Evolutionary conservation across 345 rosid genomes (phyloP).

Genomic region (Hibiscus mutabilis): DNA sequence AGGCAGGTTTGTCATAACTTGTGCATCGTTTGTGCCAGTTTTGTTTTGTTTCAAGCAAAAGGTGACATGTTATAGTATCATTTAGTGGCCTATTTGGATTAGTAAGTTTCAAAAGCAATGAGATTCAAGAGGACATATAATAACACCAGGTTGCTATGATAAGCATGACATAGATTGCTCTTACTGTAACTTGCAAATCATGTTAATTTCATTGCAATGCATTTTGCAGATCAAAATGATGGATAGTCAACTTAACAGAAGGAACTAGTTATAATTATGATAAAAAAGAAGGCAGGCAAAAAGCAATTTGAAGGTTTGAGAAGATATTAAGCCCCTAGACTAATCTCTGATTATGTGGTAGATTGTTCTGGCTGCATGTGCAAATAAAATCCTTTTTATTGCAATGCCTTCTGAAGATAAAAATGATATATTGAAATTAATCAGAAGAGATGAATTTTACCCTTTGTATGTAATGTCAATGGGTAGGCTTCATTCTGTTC

Average conservation of each 20-base stretch:
- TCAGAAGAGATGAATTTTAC: neutral
- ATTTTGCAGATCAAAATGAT: neutral
- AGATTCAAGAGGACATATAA: neutral
- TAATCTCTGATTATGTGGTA: neutral
- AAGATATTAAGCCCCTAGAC: neutral
- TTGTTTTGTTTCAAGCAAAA: neutral
- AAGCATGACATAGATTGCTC: neutral
- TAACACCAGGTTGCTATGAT: neutral
- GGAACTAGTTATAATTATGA: neutral
- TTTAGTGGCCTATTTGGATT: conserved; percentile 2
- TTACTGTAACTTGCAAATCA: neutral
- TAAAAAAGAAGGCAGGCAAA: neutral
- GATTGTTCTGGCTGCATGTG: neutral
- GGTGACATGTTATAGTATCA: neutral
- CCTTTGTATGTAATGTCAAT: neutral
- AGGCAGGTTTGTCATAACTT: conserved; percentile 99
- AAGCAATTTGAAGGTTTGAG: neutral
- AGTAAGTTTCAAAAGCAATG: neutral
- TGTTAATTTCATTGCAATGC: neutral
- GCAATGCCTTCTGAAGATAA: neutral
- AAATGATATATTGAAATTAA: neutral
- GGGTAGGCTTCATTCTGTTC: neutral
- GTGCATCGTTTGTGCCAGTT: conserved; percentile 14
- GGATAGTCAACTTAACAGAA: neutral
- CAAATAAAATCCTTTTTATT: neutral